phyloP scores from a whole-genome alignment of 2,329 filamentous ascomycete species.

The Cladobotryum mycophilum region DNA sequence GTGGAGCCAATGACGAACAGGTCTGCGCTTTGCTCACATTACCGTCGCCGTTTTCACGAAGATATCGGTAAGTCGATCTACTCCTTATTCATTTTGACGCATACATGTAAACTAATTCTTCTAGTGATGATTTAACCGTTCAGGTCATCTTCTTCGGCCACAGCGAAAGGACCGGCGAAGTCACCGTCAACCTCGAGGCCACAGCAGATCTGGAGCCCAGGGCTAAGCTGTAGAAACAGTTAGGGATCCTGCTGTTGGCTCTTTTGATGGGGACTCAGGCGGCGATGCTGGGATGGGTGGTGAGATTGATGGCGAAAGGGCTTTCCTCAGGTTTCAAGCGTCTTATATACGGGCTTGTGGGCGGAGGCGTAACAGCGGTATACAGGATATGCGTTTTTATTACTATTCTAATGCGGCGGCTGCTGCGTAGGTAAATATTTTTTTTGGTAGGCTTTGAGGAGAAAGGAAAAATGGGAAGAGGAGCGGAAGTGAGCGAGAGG shows the following conservation, averaged over 20 bases:
- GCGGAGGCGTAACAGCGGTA: too few species aligned
- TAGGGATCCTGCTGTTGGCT: background rate
- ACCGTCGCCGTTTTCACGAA: conserved; percentile 80
- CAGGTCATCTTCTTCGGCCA: conserved; percentile 98
- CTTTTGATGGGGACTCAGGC: background rate
- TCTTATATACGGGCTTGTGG: too few species aligned
- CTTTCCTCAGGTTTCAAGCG: too few species aligned
- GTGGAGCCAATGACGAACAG: conserved; percentile 89
- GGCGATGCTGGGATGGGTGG: background rate
- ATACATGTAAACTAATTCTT: conserved; percentile 12
- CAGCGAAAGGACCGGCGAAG: conserved; percentile 66
- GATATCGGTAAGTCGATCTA: conserved; percentile 62
- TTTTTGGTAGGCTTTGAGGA: too few species aligned
- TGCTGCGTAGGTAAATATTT: too few species aligned
- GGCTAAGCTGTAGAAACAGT: conserved; percentile 31
- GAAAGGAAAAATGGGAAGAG: too few species aligned
- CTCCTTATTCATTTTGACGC: background rate
- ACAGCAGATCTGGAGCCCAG: conserved; percentile 49
- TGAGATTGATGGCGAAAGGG: too few species aligned
- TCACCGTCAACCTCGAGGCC: conserved; percentile 81
- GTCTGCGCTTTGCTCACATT: conserved; percentile 86
- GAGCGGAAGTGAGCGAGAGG: too few species aligned
- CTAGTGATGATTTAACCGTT: conserved; percentile 87
- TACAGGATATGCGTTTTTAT: too few species aligned
- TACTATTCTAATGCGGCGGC: too few species aligned